Evolutionary conservation across 2,329 filamentous ascomycete species (phyloP).

Genomic region (Aspergillus japonicus): DNA sequence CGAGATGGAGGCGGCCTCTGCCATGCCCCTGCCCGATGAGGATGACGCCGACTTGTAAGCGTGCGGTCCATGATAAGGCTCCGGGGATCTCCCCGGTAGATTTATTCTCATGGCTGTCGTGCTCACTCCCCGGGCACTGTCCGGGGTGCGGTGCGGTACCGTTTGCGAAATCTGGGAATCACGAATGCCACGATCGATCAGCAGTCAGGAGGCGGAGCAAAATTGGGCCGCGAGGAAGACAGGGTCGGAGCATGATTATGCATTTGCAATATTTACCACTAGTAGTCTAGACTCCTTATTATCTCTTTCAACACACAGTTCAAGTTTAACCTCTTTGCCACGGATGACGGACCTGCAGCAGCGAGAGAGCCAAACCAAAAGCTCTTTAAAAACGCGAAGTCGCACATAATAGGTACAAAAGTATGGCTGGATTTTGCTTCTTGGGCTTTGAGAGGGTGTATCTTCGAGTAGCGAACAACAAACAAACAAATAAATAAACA

Average conservation of each 20-base stretch:
- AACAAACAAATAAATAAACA: neutral
- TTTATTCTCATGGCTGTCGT: constrained; percentile 7
- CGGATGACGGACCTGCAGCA: constrained; percentile 22
- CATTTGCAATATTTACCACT: constrained; percentile 33
- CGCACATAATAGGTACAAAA: neutral
- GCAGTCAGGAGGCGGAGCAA: constrained; percentile 27
- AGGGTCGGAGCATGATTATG: constrained; percentile 34
- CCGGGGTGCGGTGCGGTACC: constrained; percentile 13
- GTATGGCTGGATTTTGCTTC: neutral
- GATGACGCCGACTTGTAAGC: constrained; percentile 67
- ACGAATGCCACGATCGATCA: constrained; percentile 36
- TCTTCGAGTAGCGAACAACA: neutral
- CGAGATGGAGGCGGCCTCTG: constrained; percentile 81
- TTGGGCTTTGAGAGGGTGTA: neutral
- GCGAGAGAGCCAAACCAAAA: constrained; percentile 5
- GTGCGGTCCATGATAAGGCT: constrained; percentile 16
- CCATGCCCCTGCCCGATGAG: constrained; percentile 89
- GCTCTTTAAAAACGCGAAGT: no score
- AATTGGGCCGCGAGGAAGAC: constrained; percentile 25
- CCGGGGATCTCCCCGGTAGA: constrained; percentile 7
- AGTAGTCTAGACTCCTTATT: constrained; percentile 25
- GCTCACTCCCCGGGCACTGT: constrained; percentile 10
- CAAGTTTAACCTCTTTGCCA: constrained; percentile 20
- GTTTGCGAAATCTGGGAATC: constrained; percentile 31
- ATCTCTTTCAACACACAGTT: constrained; percentile 16